phyloP scores from a whole-genome alignment of 495 filamentous ascomycete species.

The Neohortaea acidophila region DNA sequence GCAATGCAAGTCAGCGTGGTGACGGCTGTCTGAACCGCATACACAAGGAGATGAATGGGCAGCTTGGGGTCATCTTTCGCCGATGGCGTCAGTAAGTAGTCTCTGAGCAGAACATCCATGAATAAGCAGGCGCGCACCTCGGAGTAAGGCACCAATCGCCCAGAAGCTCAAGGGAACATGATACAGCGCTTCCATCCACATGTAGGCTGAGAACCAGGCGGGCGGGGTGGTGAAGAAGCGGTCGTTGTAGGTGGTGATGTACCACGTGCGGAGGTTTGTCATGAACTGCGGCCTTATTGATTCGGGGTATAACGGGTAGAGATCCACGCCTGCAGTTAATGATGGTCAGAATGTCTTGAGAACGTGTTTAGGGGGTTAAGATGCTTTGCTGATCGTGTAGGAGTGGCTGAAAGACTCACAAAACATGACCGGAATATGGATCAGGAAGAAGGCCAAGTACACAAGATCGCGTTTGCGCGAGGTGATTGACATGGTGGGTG shows the following conservation, averaged over 20 bases:
- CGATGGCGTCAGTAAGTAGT: neutral
- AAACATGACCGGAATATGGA: conserved; percentile 53
- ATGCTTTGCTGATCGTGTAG: neutral
- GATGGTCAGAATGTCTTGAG: neutral
- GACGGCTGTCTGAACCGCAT: conserved; percentile 51
- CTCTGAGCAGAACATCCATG: neutral
- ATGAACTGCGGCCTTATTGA: conserved; percentile 38
- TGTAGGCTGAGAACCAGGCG: conserved; percentile 55
- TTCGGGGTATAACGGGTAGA: conserved; percentile 43
- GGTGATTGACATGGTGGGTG: conserved; percentile 25
- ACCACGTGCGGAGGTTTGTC: conserved; percentile 39
- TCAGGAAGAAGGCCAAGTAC: conserved; percentile 56
- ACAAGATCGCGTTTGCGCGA: conserved; percentile 38
- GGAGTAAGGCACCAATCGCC: conserved; percentile 38
- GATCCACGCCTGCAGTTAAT: conserved; percentile 16
- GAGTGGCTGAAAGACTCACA: conserved; percentile 32
- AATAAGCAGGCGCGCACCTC: conserved; percentile 29
- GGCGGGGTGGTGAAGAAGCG: conserved; percentile 55
- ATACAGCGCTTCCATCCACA: conserved; percentile 53
- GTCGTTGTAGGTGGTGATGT: conserved; percentile 56
- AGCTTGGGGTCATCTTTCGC: conserved; percentile 39
- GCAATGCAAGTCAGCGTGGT: conserved; percentile 58
- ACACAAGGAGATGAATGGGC: conserved; percentile 54
- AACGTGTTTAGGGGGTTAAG: conserved; percentile 1
- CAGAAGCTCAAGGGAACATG: conserved; percentile 55